These are phyloP conservation scores for Rhododendron mucronatum DNA, from an alignment of 148 eudicot species.

Conservation along the genomic window DNA sequence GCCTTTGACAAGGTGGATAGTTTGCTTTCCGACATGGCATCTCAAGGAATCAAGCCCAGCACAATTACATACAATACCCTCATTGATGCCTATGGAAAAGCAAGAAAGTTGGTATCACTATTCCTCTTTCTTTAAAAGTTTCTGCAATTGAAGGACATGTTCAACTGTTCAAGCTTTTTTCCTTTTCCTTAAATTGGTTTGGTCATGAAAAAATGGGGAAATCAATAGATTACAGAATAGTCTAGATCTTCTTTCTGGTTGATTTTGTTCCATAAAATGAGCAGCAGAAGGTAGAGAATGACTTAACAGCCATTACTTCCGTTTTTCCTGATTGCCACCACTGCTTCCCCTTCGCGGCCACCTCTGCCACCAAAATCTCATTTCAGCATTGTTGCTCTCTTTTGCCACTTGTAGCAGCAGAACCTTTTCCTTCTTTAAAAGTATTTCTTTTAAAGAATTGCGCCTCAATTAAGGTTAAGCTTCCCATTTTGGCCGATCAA, in stretches of 20 bases:
- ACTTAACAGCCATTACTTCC: neutral
- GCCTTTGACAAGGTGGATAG: conserved; percentile 56
- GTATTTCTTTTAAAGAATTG: neutral
- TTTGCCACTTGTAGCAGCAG: neutral
- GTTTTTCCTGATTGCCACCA: neutral
- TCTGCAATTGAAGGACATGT: neutral
- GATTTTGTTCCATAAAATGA: neutral
- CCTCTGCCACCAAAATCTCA: neutral
- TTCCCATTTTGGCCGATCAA: too few species aligned
- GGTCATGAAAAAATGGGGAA: neutral
- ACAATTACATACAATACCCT: conserved; percentile 84
- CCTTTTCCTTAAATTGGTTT: neutral
- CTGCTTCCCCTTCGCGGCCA: neutral
- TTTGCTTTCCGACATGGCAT: conserved; percentile 73
- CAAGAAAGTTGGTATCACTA: conserved; percentile 47
- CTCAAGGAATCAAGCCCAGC: conserved; percentile 72
- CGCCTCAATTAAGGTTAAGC: neutral
- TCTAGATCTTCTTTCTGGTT: neutral
- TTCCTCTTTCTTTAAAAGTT: neutral
- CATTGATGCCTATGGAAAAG: conserved; percentile 82
- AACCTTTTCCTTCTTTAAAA: neutral
- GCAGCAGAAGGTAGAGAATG: neutral
- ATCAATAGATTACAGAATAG: neutral
- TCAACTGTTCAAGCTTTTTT: neutral
- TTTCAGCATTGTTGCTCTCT: conserved; percentile 11